A percentile compares a stretch with the other conserved stretches of the same genome.
Evolutionary conservation across 1,284 basidiomycete genomes (phyloP).

Genomic region (Rhodotorula sp.): DNA sequence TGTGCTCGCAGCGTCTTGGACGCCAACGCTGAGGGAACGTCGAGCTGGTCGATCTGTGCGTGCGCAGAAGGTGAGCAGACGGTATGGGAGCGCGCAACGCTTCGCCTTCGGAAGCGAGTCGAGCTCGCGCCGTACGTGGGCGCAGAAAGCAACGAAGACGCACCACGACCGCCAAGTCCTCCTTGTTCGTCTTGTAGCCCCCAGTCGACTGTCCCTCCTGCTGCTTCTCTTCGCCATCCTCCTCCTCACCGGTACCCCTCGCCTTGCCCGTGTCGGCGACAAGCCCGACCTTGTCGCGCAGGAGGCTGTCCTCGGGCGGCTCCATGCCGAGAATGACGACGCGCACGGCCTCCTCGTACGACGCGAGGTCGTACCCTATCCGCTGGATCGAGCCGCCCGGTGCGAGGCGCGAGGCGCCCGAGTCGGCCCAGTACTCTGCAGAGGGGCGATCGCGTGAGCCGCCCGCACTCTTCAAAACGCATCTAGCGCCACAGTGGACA

Average conservation of each 20-base stretch:
- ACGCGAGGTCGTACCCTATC: slow-evolving; percentile 34
- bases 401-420: slow-evolving; percentile 10
- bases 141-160: not conserved
- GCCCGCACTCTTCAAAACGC: not conserved
- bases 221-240: not conserved
- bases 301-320: not conserved
- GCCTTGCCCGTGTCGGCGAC: not conserved
- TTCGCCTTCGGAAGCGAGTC: not conserved
- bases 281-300: not conserved
- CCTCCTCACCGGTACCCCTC: not conserved
- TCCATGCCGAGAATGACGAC: slow-evolving; percentile 17
- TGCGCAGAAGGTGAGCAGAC: too few species aligned
- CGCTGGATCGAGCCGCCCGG: slow-evolving; percentile 29
- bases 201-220: not conserved
- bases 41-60: not conserved
- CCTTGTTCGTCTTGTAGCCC: slow-evolving; percentile 23
- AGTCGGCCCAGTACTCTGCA: slow-evolving; percentile 38
- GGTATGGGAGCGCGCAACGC: not conserved
- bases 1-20: slow-evolving; percentile 1
- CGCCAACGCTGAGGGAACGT: slow-evolving; percentile 8
- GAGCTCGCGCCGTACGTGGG: too few species aligned
- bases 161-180: slow-evolving; percentile 14
- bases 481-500: not conserved
- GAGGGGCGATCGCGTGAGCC: too few species aligned
- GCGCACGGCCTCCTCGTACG: slow-evolving; percentile 29